Evolutionary conservation across 2,329 filamentous ascomycete species (phyloP).

Genomic region (Sporothrix curviconia): DNA sequence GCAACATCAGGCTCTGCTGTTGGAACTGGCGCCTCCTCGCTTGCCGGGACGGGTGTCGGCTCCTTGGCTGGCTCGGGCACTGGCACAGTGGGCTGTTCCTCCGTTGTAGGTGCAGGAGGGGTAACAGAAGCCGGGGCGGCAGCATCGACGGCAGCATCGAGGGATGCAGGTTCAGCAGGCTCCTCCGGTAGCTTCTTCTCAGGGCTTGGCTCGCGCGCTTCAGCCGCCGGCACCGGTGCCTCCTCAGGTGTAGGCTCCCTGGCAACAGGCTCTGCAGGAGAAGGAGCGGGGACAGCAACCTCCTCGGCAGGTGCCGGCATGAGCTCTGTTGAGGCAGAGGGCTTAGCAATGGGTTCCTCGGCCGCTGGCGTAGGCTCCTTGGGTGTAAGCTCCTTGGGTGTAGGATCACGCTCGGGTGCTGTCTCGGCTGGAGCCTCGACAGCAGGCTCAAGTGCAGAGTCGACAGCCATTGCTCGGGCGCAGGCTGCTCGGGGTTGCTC

Average conservation of each 20-base stretch:
- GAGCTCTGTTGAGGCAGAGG: too few species aligned
- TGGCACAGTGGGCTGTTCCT: too few species aligned
- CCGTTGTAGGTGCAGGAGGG: neutral
- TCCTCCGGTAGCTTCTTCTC: neutral
- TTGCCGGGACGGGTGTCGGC: neutral
- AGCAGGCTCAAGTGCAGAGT: neutral
- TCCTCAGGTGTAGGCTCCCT: neutral
- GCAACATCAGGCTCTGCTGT: too few species aligned
- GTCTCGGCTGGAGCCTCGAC: neutral
- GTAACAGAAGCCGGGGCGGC: neutral
- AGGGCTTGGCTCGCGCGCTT: neutral
- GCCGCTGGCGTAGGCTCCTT: too few species aligned
- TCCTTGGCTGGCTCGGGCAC: neutral
- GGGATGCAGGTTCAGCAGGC: neutral
- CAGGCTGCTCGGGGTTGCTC: neutral
- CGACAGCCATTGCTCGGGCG: neutral
- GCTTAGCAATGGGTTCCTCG: too few species aligned
- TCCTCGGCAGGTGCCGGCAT: neutral
- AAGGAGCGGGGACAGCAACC: neutral
- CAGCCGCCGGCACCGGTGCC: neutral
- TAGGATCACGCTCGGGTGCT: neutral
- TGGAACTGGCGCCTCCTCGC: too few species aligned
- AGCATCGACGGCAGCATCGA: neutral
- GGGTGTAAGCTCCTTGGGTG: too few species aligned
- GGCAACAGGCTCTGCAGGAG: neutral